These are phyloP conservation scores for Trichoderma parareesei DNA, from an alignment of 495 filamentous ascomycete genomes.

Conservation along the genomic window DNA sequence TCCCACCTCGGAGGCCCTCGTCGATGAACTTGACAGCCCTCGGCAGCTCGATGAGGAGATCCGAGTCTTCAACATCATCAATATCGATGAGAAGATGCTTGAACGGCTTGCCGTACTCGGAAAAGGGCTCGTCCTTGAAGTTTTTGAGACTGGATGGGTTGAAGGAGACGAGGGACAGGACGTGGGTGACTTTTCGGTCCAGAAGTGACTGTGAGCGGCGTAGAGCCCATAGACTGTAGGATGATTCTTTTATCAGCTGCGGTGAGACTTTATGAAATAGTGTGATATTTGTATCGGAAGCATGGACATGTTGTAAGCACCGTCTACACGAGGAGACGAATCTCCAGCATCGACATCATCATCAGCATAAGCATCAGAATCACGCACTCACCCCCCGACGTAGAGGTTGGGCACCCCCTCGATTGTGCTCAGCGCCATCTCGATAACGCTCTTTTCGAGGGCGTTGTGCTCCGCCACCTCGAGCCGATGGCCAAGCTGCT, in stretches of 20 bases:
- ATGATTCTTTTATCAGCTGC: not conserved
- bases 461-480: not conserved
- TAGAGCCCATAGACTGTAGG: constrained; percentile 63
- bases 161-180: constrained; percentile 71
- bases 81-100: constrained; percentile 72
- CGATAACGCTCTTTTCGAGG: constrained; percentile 6
- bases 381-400: constrained; percentile 65
- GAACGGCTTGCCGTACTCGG: constrained; percentile 41
- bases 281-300: constrained; percentile 10
- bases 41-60: constrained; percentile 74
- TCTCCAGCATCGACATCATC: no score
- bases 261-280: constrained; percentile 8
- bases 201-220: constrained; percentile 57
- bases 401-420: constrained; percentile 68
- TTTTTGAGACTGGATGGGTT: constrained; percentile 43
- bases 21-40: constrained; percentile 74
- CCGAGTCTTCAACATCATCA: constrained; percentile 80
- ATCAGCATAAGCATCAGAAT: no score
- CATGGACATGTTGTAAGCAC: not conserved
- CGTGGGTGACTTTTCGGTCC: constrained; percentile 74
- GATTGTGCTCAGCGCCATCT: constrained; percentile 38
- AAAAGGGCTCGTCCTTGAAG: constrained; percentile 27
- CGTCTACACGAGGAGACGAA: no score
- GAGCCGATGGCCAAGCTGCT: constrained; percentile 9
- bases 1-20: constrained; percentile 43